Evolutionary conservation across 306 rosid species (phyloP).

Genomic region (Hylodesmum podocarpum): DNA sequence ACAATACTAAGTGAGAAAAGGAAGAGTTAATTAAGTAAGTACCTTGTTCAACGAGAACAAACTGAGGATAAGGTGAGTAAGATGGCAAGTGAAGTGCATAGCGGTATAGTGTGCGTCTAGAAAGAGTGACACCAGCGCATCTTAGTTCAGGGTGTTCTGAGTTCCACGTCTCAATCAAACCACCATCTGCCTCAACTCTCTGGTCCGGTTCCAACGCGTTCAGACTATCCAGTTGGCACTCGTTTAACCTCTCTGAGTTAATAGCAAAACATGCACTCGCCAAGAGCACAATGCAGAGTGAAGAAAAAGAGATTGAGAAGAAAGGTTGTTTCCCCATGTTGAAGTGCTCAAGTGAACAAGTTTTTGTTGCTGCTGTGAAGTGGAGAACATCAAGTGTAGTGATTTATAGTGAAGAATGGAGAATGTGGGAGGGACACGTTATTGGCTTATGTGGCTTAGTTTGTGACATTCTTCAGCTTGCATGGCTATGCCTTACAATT

Average conservation of each 20-base stretch:
- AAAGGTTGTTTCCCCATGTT: conserved; percentile 47
- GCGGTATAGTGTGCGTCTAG: conserved; percentile 19
- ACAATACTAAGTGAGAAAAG: neutral
- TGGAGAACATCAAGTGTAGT: neutral
- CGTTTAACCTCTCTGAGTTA: neutral
- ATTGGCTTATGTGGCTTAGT: neutral
- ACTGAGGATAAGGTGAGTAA: conserved; percentile 6
- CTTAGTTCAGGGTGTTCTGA: conserved; percentile 23
- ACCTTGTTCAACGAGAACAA: conserved; percentile 29
- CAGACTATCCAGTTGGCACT: conserved; percentile 27
- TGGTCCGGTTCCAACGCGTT: conserved; percentile 36
- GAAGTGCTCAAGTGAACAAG: no score
- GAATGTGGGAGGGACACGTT: conserved; percentile 34
- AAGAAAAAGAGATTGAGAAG: neutral
- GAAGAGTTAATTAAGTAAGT: neutral
- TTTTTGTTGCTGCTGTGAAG: no score
- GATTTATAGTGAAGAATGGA: conserved; percentile 21
- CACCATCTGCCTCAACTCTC: conserved; percentile 33
- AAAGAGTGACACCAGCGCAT: conserved; percentile 34
- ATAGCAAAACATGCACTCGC: conserved; percentile 32
- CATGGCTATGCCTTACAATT: conserved; percentile 29
- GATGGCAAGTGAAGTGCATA: conserved; percentile 40
- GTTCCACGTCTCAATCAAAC: conserved; percentile 32
- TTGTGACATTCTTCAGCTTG: conserved; percentile 49
- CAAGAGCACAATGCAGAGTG: conserved; percentile 2